A percentile compares a stretch with the other conserved stretches of the same genome.
phyloP scores from a whole-genome alignment of 2,329 filamentous ascomycete genomes.

The Colletotrichum siamense region DNA sequence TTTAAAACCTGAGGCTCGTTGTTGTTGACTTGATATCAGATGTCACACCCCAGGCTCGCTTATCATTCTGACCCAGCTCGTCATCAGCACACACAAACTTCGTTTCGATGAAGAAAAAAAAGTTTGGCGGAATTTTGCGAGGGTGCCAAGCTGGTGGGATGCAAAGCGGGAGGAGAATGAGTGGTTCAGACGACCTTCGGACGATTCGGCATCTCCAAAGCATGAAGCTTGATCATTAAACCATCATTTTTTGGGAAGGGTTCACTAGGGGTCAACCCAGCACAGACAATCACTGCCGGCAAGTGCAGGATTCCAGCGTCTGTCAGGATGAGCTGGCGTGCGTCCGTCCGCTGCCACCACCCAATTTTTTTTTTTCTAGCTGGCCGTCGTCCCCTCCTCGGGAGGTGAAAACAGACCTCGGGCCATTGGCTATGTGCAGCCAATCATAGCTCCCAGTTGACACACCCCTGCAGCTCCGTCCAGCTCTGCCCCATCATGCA shows the following conservation, averaged over 20 bases:
- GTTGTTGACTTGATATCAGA: not conserved
- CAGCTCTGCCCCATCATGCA: slow-evolving; percentile 12
- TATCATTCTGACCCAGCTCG: not conserved
- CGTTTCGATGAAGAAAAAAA: not conserved
- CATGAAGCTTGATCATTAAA: slow-evolving; percentile 10
- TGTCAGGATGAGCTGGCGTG: slow-evolving; percentile 10
- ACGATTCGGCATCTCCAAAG: not conserved
- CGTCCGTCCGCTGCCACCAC: slow-evolving; percentile 3
- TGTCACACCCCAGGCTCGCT: not conserved
- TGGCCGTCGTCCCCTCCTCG: not conserved
- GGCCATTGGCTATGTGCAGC: not conserved
- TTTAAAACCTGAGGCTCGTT: not conserved
- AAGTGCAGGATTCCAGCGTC: not conserved
- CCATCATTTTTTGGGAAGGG: not conserved
- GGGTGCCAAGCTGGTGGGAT: not conserved
- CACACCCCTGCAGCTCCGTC: slow-evolving; percentile 16
- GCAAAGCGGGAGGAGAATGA: not conserved
- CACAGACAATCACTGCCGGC: not conserved
- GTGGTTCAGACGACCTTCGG: slow-evolving; percentile 18
- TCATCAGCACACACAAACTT: not conserved
- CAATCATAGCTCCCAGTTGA: not conserved
- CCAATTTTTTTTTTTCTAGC: not conserved
- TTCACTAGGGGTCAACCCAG: not conserved
- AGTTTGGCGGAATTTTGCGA: not conserved
- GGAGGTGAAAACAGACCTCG: slow-evolving; percentile 4